Percentiles rank a stretch among this genome's conserved stretches.
Conservation (phyloP, 371 early-diverging fungal genomes). For the Paraphysoderma sedebokerense region DNA sequence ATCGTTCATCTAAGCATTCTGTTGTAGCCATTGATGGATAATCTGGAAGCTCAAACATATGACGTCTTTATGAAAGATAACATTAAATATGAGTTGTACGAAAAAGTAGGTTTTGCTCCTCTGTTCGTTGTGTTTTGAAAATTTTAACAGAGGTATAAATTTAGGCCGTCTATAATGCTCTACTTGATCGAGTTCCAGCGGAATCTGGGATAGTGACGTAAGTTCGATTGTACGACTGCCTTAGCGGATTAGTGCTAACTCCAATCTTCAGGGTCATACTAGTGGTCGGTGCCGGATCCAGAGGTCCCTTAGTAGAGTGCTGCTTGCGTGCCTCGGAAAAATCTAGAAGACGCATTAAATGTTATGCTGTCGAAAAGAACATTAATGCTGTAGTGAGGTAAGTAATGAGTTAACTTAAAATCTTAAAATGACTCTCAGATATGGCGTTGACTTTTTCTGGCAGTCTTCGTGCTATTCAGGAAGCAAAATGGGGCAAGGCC, state of each 20-base stretch:
- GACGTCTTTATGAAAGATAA: slow-evolving; percentile 86
- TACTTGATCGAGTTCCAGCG: slow-evolving; percentile 27
- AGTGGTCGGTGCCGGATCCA: slow-evolving; percentile 24
- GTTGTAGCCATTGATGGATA: slow-evolving; percentile 70
- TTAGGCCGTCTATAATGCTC: slow-evolving; percentile 39
- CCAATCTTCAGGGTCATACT: slow-evolving; percentile 11
- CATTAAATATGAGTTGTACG: slow-evolving; percentile 79
- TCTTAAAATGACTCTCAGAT: background rate
- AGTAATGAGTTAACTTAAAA: slow-evolving; percentile 4
- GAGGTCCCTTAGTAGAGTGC: slow-evolving; percentile 42
- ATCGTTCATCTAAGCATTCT: too few relatives aligned
- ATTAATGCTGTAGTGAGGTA: slow-evolving; percentile 81
- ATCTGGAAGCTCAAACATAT: slow-evolving; percentile 79
- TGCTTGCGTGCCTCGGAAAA: slow-evolving; percentile 56
- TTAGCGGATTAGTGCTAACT: too few relatives aligned
- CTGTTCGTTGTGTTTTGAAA: too few relatives aligned
- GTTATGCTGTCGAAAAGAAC: slow-evolving; percentile 88
- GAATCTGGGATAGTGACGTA: slow-evolving; percentile 21
- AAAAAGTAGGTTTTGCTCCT: slow-evolving; percentile 36
- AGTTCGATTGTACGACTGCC: slow-evolving; percentile 1
- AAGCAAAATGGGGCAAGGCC: slow-evolving; percentile 51
- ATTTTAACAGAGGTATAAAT: background rate
- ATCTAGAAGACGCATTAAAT: slow-evolving; percentile 36
- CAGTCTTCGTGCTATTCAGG: slow-evolving; percentile 59
- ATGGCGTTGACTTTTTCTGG: background rate